Evolutionary conservation across 2,329 filamentous ascomycete species (phyloP).

Genomic region (Colletotrichum horii): DNA sequence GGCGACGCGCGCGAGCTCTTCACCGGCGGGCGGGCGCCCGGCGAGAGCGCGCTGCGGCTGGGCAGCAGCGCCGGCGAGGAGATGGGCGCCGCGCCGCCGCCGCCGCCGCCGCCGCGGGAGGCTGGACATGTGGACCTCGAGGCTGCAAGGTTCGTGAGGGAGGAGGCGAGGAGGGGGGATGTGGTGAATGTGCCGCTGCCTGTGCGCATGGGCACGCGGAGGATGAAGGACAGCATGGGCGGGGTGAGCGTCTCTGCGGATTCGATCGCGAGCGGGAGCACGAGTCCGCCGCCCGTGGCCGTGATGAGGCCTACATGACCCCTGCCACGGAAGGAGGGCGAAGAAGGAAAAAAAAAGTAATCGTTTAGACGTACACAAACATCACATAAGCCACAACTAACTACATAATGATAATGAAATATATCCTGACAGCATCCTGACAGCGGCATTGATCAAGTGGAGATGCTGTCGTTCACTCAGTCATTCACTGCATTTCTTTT

Average conservation of each 20-base stretch:
- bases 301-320: not conserved
- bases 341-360: not conserved
- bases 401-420: not conserved
- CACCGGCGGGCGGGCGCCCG: not conserved
- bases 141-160: not conserved
- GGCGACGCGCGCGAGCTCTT: not conserved
- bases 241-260: not conserved
- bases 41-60: not conserved
- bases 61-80: not conserved
- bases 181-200: not conserved
- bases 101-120: not conserved
- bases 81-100: not conserved
- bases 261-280: not conserved
- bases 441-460: not conserved
- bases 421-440: not conserved
- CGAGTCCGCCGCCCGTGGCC: not conserved
- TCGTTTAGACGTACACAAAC: not conserved
- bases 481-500: not conserved
- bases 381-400: not conserved
- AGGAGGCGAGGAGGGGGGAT: not conserved
- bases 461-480: not conserved
- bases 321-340: not conserved
- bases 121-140: not conserved
- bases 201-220: not conserved
- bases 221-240: not conserved